Percentiles rank a stretch among this genome's conserved stretches.
These are phyloP conservation scores for Pythium aquatile DNA, from an alignment of 352 stramenopile species.

Conservation along the genomic window DNA sequence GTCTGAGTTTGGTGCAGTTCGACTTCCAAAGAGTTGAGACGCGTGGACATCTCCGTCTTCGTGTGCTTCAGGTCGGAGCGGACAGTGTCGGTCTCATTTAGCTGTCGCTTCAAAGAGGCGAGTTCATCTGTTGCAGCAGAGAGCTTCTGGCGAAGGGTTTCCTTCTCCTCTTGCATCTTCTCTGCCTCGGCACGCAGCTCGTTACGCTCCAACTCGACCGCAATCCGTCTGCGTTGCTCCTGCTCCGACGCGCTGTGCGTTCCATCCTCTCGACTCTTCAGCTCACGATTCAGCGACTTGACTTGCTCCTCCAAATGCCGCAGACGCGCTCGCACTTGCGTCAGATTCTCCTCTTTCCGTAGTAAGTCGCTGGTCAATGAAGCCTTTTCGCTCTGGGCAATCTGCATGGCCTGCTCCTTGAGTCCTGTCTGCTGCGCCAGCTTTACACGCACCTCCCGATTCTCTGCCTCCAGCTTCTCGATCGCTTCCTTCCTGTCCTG, in stretches of 20 bases:
- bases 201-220: constrained; percentile 13
- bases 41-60: constrained; percentile 21
- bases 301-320: constrained; percentile 26
- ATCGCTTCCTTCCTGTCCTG: constrained; percentile 43
- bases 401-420: constrained; percentile 24
- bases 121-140: constrained; percentile 21
- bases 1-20: constrained; percentile 27
- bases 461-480: constrained; percentile 45
- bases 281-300: constrained; percentile 20
- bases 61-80: constrained; percentile 18
- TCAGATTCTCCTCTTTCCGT: constrained; percentile 25
- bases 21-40: constrained; percentile 21
- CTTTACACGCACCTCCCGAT: constrained; percentile 13
- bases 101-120: constrained; percentile 18
- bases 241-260: constrained; percentile 2
- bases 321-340: constrained; percentile 19
- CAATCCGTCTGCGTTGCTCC: constrained; percentile 16
- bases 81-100: constrained; percentile 11
- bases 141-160: constrained; percentile 11
- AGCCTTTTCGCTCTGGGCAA: constrained; percentile 27
- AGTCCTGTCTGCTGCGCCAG: constrained; percentile 20
- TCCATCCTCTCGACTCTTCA: constrained; percentile 18
- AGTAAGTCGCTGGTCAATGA: constrained; percentile 22
- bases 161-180: constrained; percentile 22
- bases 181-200: constrained; percentile 16